These are phyloP conservation scores for Eucalyptus tenuipes DNA, from an alignment of 345 rosid genomes.

Conservation along the genomic window DNA sequence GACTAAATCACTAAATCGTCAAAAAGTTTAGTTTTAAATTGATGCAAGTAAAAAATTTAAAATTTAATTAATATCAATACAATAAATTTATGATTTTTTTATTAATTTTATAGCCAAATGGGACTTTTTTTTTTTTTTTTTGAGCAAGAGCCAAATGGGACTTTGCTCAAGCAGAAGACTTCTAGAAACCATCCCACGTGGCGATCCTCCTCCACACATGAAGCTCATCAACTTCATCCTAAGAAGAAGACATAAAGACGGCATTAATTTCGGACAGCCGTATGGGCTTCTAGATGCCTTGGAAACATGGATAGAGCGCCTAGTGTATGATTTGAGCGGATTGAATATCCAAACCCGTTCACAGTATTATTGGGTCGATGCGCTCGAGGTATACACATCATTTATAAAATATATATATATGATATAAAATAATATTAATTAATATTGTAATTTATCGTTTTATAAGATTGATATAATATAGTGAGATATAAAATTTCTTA, in stretches of 20 bases:
- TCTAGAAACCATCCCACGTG: background rate
- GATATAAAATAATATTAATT: no score
- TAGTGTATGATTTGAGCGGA: background rate
- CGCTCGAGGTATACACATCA: no score
- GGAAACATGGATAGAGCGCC: background rate
- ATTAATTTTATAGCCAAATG: background rate
- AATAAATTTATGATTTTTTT: no score
- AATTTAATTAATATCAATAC: fast-evolving
- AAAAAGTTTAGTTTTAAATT: fast-evolving
- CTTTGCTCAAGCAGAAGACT: background rate
- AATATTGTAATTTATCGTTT: no score
- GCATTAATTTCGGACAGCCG: background rate
- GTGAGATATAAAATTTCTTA: fast-evolving
- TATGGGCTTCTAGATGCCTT: background rate
- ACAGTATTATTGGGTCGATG: background rate
- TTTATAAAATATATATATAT: no score
- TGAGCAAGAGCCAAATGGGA: no score
- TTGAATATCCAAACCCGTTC: no score
- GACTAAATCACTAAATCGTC: fast-evolving
- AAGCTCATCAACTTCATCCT: background rate
- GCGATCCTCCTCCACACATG: background rate
- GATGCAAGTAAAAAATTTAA: no score
- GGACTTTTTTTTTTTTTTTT: no score
- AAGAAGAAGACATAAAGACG: background rate
- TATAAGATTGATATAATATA: fast-evolving